Evolutionary conservation across 2,329 filamentous ascomycete genomes (phyloP).

Genomic region (Botryotinia narcissicola): DNA sequence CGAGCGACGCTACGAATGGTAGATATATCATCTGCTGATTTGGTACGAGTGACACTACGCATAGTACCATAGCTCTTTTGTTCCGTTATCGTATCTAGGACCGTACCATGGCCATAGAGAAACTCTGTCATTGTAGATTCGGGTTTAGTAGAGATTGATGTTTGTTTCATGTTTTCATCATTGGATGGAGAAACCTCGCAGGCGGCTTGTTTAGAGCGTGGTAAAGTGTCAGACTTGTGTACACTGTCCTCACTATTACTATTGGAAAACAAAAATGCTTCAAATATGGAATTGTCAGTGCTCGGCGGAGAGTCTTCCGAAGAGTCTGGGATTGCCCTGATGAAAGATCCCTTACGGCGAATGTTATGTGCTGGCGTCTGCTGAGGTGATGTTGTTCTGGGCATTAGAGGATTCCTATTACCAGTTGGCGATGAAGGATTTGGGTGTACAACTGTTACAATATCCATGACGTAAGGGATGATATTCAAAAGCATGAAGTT

Average conservation of each 20-base stretch:
- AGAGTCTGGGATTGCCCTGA: conserved; percentile 36
- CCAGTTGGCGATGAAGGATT: conserved; percentile 6
- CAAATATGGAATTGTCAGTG: conserved; percentile 41
- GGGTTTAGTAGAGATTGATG: conserved; percentile 12
- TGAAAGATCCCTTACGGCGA: conserved; percentile 38
- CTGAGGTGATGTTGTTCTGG: conserved; percentile 23
- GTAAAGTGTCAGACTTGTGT: conserved; percentile 25
- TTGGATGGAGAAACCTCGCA: background rate
- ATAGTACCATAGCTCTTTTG: conserved; percentile 42
- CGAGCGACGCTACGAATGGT: conserved; percentile 17
- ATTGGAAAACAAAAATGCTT: conserved; percentile 41
- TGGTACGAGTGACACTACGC: conserved; percentile 31
- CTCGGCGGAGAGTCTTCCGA: conserved; percentile 40
- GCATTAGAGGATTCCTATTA: conserved; percentile 27
- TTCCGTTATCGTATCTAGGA: conserved; percentile 44
- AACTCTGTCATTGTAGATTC: conserved; percentile 31
- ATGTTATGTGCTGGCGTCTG: conserved; percentile 31
- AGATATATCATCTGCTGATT: conserved; percentile 32
- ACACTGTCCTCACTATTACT: conserved; percentile 36
- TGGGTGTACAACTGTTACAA: conserved; percentile 22
- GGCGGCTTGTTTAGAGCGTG: conserved; percentile 3
- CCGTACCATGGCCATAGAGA: conserved; percentile 43
- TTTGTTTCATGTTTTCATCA: conserved; percentile 17
- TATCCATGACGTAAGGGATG: conserved; percentile 26
- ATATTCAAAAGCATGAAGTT: conserved; percentile 25